A percentile compares a stretch with the other conserved stretches of the same genome.
phyloP scores from a whole-genome alignment of 208 protist genomes.

The Novymonas esmeraldas region DNA sequence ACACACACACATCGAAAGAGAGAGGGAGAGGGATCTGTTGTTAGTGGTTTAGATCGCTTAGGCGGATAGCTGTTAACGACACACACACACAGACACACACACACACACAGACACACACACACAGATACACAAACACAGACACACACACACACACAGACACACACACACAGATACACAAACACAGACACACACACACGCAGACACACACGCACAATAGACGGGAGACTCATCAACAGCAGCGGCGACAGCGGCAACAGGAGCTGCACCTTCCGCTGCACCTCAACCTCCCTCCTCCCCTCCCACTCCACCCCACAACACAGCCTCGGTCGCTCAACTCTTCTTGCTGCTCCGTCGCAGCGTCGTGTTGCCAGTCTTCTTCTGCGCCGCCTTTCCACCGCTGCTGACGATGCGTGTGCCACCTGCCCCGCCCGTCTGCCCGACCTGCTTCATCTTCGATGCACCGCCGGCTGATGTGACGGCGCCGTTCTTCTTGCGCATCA shows the following conservation, averaged over 20 bases:
- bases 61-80: no score
- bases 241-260: no score
- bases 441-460: slow-evolving; percentile 50
- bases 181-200: no score
- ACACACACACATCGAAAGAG: neutral
- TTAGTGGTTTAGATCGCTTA: neutral
- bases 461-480: slow-evolving; percentile 24
- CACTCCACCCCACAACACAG: neutral
- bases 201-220: no score
- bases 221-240: no score
- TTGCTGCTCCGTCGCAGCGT: slow-evolving; percentile 13
- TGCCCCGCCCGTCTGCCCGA: slow-evolving; percentile 20
- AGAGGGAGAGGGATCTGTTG: neutral
- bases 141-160: no score
- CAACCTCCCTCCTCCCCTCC: neutral
- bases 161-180: no score
- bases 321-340: no score
- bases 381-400: slow-evolving; percentile 36
- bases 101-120: no score
- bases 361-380: slow-evolving; percentile 29
- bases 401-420: slow-evolving; percentile 37
- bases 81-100: no score
- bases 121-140: no score
- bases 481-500: slow-evolving; percentile 18
- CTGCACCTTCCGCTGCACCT: no score